Evolutionary conservation across 495 filamentous ascomycete genomes (phyloP).

Genomic region (Recurvomyces mirabilis): DNA sequence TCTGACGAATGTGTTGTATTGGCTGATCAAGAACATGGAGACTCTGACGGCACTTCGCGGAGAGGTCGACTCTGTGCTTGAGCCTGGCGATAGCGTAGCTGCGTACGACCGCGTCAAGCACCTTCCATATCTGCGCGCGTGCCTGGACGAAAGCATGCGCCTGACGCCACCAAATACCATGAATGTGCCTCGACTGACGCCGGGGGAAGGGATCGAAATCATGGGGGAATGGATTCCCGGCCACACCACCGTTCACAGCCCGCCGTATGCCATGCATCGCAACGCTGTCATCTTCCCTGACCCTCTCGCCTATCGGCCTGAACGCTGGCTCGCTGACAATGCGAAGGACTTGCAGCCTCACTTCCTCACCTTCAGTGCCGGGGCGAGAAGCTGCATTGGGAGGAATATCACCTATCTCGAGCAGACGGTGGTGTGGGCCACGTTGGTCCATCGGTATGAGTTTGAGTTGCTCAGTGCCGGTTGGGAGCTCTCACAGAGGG

Average conservation of each 20-base stretch:
- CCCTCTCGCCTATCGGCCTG: slow-evolving; percentile 21
- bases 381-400: slow-evolving; percentile 36
- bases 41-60: slow-evolving; percentile 41
- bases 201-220: slow-evolving; percentile 20
- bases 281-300: slow-evolving; percentile 18
- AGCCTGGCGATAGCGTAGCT: slow-evolving; percentile 29
- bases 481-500: no score
- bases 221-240: slow-evolving; percentile 24
- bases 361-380: slow-evolving; percentile 36
- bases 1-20: slow-evolving; percentile 42
- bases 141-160: slow-evolving; percentile 31
- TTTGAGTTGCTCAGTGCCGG: no score
- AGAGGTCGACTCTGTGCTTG: slow-evolving; percentile 41
- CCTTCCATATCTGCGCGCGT: slow-evolving; percentile 29
- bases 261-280: slow-evolving; percentile 21
- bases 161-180: slow-evolving; percentile 23
- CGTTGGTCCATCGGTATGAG: slow-evolving; percentile 21
- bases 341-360: slow-evolving; percentile 34
- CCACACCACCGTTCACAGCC: slow-evolving; percentile 18
- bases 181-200: slow-evolving; percentile 23
- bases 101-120: slow-evolving; percentile 37
- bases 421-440: slow-evolving; percentile 25
- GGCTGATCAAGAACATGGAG: slow-evolving; percentile 43
- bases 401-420: slow-evolving; percentile 38
- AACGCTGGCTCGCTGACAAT: slow-evolving; percentile 25